Percentiles rank a stretch among this genome's conserved stretches.
phyloP scores from a whole-genome alignment of 805 yeast genomes.

The Candida parachauliodes region DNA sequence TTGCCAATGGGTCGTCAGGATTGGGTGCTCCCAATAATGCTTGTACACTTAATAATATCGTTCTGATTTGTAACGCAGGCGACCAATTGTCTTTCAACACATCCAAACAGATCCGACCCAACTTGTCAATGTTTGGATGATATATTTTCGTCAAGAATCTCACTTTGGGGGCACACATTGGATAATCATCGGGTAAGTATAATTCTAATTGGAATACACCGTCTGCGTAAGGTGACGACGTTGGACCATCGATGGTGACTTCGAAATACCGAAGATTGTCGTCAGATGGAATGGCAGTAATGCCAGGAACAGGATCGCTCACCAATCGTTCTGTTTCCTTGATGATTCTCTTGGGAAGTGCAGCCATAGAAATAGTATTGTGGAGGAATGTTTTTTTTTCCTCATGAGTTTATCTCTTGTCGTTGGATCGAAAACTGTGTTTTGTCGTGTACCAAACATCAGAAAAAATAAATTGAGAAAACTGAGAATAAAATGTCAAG shows the following conservation, averaged over 20 bases:
- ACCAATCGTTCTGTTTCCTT: conserved; percentile 93
- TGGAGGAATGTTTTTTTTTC: no score
- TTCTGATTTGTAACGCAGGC: conserved; percentile 94
- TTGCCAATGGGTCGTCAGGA: conserved; percentile 97
- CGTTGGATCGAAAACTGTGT: neutral
- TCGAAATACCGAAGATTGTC: conserved; percentile 91
- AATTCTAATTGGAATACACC: conserved; percentile 82
- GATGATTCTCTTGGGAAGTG: conserved; percentile 86
- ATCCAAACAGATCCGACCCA: conserved; percentile 94
- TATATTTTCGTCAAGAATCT: conserved; percentile 90
- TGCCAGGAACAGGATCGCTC: conserved; percentile 96
- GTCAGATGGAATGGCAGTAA: conserved; percentile 88
- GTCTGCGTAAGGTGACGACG: conserved; percentile 81
- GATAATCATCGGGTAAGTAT: conserved; percentile 93
- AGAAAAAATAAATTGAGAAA: neutral
- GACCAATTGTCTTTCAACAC: conserved; percentile 96
- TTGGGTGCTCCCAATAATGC: conserved; percentile 94
- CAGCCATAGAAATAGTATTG: no score
- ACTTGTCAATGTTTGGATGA: conserved; percentile 93
- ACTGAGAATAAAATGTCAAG: no score
- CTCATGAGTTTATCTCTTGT: no score
- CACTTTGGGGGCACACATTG: conserved; percentile 96
- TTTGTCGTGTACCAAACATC: neutral
- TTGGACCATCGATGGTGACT: conserved; percentile 89
- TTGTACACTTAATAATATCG: conserved; percentile 85